Evolutionary conservation across 75 land plant genomes (phyloP), one percentile per base, ranked within the genome.

Genomic region (Picea sitchensis): DNA sequence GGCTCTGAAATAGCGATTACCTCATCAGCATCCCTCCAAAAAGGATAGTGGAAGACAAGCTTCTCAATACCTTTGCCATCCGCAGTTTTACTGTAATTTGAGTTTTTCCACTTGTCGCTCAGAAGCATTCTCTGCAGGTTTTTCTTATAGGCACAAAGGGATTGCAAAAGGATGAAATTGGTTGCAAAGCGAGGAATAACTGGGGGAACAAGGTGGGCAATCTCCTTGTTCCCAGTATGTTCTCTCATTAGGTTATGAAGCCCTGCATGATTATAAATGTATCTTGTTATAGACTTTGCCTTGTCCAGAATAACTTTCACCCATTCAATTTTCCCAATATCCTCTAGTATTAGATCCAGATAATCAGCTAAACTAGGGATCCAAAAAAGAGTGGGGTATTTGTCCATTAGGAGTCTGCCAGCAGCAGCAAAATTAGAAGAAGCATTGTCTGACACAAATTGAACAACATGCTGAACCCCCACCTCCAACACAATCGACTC

Each of bases 261-360:
- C 15, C 32, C 4, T 13, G 44, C 44, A 65, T 30, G 36, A 31
- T 14, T 65, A 65, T 31, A 91, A 31, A 91, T 77, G 67, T 86
- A 88, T 31, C 83, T 82, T 47, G 90, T 84, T 5, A 88, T 83
- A 6, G 79, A 62, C 62, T 81, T 86, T 61, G 87, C 88, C 59
- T 85, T 84, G 14, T 86, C 87, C 65, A 91, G 14, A 23, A 76
- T 61, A 32, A 59, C 65, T 60, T 47, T 64, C 69, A 87, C 77
- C 74, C 73, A 69, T 3, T 80, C 82, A 61, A 90, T 44, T 44
- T 88, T 85, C 18, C 73, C 77, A 61, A 88, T 59, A 56, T 90
- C 90, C 26, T 85, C 82, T 12, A 91, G 89, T 60, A 90, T 85
- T 76, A 80, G 78, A 59, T 86, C 83, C 17, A 92, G 61, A 76